Evolutionary conservation across 2,329 filamentous ascomycete species (phyloP).

Genomic region (Pseudogymnoascus sp.): DNA sequence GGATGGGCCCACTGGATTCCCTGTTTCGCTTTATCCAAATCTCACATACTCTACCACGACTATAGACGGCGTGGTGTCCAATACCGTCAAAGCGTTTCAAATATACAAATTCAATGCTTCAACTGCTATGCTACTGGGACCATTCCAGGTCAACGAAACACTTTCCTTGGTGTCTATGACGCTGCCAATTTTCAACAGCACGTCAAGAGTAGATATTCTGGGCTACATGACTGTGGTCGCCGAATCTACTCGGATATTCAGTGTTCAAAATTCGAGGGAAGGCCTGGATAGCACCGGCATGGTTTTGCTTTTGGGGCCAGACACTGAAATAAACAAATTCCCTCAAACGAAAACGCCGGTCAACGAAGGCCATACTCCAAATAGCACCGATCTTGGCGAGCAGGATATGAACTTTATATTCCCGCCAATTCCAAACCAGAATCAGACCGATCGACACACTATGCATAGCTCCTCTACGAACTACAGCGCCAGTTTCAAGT

Average conservation of each 20-base stretch:
- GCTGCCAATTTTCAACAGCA: conserved; percentile 67
- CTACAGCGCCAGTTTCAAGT: conserved; percentile 43
- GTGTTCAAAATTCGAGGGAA: conserved; percentile 57
- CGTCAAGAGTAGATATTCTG: conserved; percentile 55
- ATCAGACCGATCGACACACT: conserved; percentile 44
- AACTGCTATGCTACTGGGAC: conserved; percentile 69
- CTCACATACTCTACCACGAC: conserved; percentile 51
- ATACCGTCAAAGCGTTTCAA: conserved; percentile 21
- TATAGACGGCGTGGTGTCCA: neutral
- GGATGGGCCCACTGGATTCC: conserved; percentile 53
- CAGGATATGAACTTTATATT: conserved; percentile 54
- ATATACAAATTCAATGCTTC: conserved; percentile 36
- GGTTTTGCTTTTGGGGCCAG: conserved; percentile 65
- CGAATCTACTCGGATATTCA: conserved; percentile 57
- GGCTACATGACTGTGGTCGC: conserved; percentile 82
- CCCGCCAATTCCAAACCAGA: conserved; percentile 42
- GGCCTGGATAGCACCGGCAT: conserved; percentile 66
- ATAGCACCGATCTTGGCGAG: conserved; percentile 35
- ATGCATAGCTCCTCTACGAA: conserved; percentile 34
- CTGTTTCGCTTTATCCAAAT: conserved; percentile 69
- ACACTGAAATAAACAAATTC: conserved; percentile 60
- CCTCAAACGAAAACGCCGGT: conserved; percentile 39
- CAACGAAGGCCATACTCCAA: conserved; percentile 40
- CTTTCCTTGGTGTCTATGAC: conserved; percentile 77
- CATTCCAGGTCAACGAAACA: conserved; percentile 61